A percentile compares a stretch with the other conserved stretches of the same genome.
These are phyloP conservation scores for Phytophthora meadii DNA, from an alignment of 352 stramenopile species.

Conservation along the genomic window DNA sequence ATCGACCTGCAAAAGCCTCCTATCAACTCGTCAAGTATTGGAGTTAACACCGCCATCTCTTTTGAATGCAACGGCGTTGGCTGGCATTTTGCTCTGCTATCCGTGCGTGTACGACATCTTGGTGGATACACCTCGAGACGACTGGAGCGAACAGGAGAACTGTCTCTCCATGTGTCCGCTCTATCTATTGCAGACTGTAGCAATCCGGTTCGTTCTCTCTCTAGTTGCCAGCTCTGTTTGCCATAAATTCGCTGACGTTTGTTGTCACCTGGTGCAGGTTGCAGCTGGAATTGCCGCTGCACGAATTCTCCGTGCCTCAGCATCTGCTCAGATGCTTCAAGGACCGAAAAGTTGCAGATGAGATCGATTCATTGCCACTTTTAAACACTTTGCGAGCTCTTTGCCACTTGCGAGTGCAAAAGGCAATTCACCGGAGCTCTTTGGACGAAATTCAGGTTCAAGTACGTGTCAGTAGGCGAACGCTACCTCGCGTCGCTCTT, in stretches of 20 bases:
- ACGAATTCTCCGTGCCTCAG: slow-evolving; percentile 64
- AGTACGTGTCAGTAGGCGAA: slow-evolving; percentile 28
- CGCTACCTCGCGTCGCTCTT: slow-evolving; percentile 46
- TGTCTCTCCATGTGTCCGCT: slow-evolving; percentile 64
- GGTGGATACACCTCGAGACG: slow-evolving; percentile 5
- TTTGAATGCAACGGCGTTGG: slow-evolving; percentile 41
- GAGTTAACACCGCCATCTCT: slow-evolving; percentile 15
- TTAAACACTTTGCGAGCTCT: slow-evolving; percentile 17
- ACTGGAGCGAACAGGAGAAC: slow-evolving; percentile 50
- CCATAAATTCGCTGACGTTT: slow-evolving; percentile 11
- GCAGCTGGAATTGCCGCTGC: slow-evolving; percentile 34
- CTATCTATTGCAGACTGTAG: slow-evolving; percentile 34
- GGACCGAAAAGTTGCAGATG: slow-evolving; percentile 3
- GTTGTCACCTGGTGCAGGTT: slow-evolving; percentile 22
- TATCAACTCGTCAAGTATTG: slow-evolving; percentile 25
- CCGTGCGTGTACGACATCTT: slow-evolving; percentile 50
- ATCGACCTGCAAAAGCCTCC: slow-evolving; percentile 24
- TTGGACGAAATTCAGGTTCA: slow-evolving; percentile 2
- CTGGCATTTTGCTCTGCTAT: slow-evolving; percentile 55
- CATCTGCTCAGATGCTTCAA: slow-evolving; percentile 35
- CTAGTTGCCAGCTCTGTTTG: neutral
- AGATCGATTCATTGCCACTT: neutral
- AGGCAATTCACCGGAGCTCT: slow-evolving; percentile 12
- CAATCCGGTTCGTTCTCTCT: slow-evolving; percentile 28
- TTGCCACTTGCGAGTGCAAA: slow-evolving; percentile 24